These are phyloP conservation scores for Aspergillus conjunctus DNA, from an alignment of 495 filamentous ascomycete species.

Conservation along the genomic window DNA sequence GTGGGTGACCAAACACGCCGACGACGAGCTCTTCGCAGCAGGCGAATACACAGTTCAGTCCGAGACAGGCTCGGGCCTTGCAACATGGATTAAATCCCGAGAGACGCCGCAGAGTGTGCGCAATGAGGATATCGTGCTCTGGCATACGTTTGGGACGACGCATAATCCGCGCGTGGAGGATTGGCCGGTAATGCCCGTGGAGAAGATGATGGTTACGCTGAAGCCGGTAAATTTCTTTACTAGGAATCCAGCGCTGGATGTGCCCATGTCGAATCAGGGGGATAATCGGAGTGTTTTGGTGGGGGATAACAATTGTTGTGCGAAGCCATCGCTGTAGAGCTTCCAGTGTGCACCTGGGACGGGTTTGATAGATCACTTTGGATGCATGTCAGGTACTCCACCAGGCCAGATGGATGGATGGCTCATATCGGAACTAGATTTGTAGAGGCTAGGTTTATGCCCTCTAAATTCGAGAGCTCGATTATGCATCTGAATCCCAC, in stretches of 20 bases:
- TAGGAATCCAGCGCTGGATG: conserved; percentile 60
- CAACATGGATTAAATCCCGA: conserved; percentile 19
- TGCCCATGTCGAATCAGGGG: conserved; percentile 34
- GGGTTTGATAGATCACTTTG: not conserved
- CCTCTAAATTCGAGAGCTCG: too few species aligned
- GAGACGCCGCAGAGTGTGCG: conserved; percentile 38
- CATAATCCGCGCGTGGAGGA: conserved; percentile 63
- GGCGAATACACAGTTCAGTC: conserved; percentile 87
- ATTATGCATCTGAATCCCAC: too few species aligned
- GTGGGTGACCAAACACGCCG: conserved; percentile 76
- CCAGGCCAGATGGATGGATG: not conserved
- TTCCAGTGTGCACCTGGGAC: too few species aligned
- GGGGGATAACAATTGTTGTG: not conserved
- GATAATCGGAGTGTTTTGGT: conserved; percentile 37
- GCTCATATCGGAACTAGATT: too few species aligned
- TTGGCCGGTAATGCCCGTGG: conserved; percentile 64
- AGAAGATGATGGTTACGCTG: conserved; percentile 52
- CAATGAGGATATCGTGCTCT: conserved; percentile 52
- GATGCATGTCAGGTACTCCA: not conserved
- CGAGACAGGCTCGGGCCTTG: conserved; percentile 50
- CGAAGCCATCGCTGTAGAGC: not conserved
- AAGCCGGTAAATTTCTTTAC: conserved; percentile 76
- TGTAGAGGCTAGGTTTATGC: too few species aligned
- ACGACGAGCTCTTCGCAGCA: conserved; percentile 76
- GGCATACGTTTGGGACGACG: conserved; percentile 61